phyloP scores from a whole-genome alignment of 2,329 filamentous ascomycete species.

The Colletotrichum siamense region DNA sequence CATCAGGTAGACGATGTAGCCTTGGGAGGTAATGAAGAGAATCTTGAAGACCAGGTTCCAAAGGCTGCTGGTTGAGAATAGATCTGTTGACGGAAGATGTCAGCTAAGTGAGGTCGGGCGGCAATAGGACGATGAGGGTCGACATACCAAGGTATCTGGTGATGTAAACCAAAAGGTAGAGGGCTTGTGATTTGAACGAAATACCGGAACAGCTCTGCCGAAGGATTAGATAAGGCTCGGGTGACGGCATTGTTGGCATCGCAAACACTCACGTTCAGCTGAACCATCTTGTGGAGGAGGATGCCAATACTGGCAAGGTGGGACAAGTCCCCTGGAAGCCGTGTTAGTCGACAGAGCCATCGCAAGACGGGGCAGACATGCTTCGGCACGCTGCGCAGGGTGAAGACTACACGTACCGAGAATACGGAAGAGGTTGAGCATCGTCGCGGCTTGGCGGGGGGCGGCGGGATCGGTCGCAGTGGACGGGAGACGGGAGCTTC shows the following conservation, averaged over 20 bases:
- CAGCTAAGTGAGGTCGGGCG: background rate
- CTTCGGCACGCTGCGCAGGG: background rate
- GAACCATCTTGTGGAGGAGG: conserved; percentile 94
- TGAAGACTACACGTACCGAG: conserved; percentile 46
- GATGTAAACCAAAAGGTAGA: conserved; percentile 93
- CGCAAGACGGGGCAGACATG: background rate
- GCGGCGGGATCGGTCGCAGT: conserved; percentile 1
- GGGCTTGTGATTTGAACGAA: conserved; percentile 97
- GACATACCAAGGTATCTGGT: conserved; percentile 84
- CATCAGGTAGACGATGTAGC: conserved; percentile 98
- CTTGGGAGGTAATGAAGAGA: conserved; percentile 87
- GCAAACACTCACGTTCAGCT: conserved; percentile 74
- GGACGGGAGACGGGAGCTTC: background rate
- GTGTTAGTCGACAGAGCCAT: conserved; percentile 13
- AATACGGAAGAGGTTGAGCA: conserved; percentile 65
- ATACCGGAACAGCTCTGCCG: conserved; percentile 93
- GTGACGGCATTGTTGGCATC: background rate
- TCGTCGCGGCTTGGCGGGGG: conserved; percentile 40
- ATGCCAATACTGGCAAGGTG: conserved; percentile 95
- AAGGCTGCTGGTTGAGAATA: conserved; percentile 82
- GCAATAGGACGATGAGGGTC: background rate
- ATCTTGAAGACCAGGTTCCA: conserved; percentile 98
- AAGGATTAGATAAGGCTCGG: conserved; percentile 13
- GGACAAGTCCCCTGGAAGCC: conserved; percentile 83
- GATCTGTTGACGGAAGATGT: conserved; percentile 59